A percentile compares a stretch with the other conserved stretches of the same genome.
phyloP scores from a whole-genome alignment of 2,329 filamentous ascomycete species.

The Aspergillus candidus region DNA sequence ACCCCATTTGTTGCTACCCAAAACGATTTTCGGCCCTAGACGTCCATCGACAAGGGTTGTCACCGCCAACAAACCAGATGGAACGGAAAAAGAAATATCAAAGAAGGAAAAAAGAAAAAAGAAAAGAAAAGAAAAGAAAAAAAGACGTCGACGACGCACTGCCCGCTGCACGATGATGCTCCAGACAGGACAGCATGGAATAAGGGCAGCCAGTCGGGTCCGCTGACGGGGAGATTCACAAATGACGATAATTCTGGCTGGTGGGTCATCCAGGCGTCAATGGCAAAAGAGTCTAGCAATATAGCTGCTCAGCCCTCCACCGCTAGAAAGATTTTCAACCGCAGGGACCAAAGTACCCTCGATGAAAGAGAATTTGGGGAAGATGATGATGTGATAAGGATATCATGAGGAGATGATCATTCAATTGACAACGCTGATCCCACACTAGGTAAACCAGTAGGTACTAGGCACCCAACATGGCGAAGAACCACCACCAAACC shows the following conservation, averaged over 20 bases:
- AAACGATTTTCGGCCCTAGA: no score
- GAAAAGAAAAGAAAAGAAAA: conserved; percentile 2
- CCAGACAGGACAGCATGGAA: conserved; percentile 12
- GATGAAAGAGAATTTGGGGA: conserved; percentile 2
- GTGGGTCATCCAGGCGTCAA: conserved; percentile 22
- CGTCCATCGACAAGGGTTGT: no score
- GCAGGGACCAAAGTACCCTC: conserved; percentile 2
- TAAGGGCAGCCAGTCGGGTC: conserved; percentile 14
- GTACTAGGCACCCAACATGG: no score
- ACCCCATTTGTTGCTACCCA: no score
- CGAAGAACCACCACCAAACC: no score
- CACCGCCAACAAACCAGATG: neutral
- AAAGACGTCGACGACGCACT: conserved; percentile 4
- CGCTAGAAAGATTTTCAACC: conserved; percentile 13
- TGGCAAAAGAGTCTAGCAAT: neutral
- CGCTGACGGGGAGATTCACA: conserved; percentile 7
- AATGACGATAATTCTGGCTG: conserved; percentile 12
- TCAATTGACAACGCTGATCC: no score
- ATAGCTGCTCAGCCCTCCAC: conserved; percentile 12
- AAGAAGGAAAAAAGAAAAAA: conserved; percentile 6
- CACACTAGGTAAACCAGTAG: no score
- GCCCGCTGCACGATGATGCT: conserved; percentile 6
- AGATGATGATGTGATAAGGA: neutral
- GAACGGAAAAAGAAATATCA: conserved; percentile 3
- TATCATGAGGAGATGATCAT: no score